Evolutionary conservation across 352 stramenopile species (phyloP), one percentile per base, ranked within the genome.

Genomic region (Peronospora tabacina): DNA sequence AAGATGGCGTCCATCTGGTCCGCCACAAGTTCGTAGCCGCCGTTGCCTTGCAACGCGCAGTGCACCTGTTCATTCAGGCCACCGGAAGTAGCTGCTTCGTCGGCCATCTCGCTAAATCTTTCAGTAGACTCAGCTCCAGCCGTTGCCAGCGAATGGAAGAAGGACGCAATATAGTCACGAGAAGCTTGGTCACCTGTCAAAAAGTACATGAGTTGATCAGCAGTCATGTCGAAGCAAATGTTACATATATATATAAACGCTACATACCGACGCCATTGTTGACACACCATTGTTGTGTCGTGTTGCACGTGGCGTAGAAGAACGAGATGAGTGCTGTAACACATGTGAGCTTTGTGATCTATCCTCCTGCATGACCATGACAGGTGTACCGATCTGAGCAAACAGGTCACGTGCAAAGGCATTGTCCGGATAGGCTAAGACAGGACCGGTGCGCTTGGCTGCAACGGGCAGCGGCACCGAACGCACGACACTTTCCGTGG

Each of bases 1-100:
- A 70, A 87, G 61, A 93, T 93, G 20, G 30, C 79, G 50, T 93
- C 82, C 33, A 93, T 57, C 51, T 93, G 70, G 50, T 93, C 79
- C 13, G 83, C 63, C 30, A 93, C 69, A 8, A 90, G 72, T 33
- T 88, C 80, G 59, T 93, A 93, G 32, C 69, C 75, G 41, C 82
- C 82, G 38, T 75, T 79, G 42, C 59, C 62, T 34, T 71, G 50
- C 17, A 93, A 63, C 6, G 77, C 75, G 16, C 73, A 72, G 61
- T 93, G 82, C 35, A 90, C 81, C 52, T 93, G 82, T 50, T 90
- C 82, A 53, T 93, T 93, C 36, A 93, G 68, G 6, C 82, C 82
- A 19, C 82, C 79, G 5, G 82, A 66, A 30, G 82, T 93, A 20
- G 82, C 82, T 26, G 70, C 82, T 51, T 93, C 82, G 13, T 90